Base-by-base conservation (phyloP, 31 red algal species). In the Odonthalia washingtoniensis region DNA sequence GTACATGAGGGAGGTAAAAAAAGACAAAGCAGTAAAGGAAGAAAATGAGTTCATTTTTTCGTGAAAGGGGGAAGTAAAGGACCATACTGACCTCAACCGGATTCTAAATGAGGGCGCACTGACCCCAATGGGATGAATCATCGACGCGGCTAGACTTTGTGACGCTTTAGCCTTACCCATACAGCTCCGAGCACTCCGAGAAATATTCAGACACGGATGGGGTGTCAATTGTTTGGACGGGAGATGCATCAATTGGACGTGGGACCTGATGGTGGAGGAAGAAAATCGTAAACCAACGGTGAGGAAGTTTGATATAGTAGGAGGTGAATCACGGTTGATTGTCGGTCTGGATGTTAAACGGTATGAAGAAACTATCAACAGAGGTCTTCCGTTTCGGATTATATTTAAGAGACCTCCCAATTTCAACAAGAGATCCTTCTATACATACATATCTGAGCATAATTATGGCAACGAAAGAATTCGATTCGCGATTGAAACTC, bases 391-490 rank as follows among this genome's bases (percentile, higher is more conserved):
- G 0, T 4, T 44, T 3, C 40, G 12, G 39, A 3, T 44, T 4
- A 38, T 30, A 2, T 32, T 83, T 1, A 68, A 83, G 38, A 83
- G 61, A 35, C 80, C 80, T n/a, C 9, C 40, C 1, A 64, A 72
- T 46, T n/a, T 2, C 2, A 4, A 12, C 1, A 40, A 83, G 27
- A 26, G 80, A 1, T 2, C 5, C 2, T 70, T 83, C 65, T 70
- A n/a, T 30, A 83, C 65, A 3, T 83, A 83, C 60, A 28, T 83
- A 16, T 5, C 1, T 18, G 1, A 5, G 18, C 62, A 83, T 38
- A 40, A 70, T 2, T 4, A 12, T 26, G 36, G 63, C 21, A 46
- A 72, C 45, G 63, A 70, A 68, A 2, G 80, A 1, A n/a, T 46
- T 18, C 39, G 80, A 5, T 3, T 83, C 12, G 49, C 9, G 80